Base-by-base conservation (phyloP, 2,329 filamentous ascomycete species). In the Coniochaeta ligniaria region DNA sequence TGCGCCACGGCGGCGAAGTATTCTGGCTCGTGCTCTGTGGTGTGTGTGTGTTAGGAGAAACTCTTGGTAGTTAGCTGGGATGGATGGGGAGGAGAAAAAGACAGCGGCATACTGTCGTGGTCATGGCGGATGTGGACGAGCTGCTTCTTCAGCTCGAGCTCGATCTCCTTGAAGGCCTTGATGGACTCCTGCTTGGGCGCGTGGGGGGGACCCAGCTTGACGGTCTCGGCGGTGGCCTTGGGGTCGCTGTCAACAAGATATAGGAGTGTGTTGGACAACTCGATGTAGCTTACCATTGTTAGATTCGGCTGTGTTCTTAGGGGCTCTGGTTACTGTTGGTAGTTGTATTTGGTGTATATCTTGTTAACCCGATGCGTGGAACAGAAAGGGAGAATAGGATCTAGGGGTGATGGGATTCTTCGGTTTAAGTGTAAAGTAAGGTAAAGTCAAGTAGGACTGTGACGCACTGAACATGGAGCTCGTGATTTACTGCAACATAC, bases 191-290 rank as follows among this genome's bases (percentile, higher is more conserved):
- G 76, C 67, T 76, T 81, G 59, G 79, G 78, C 47, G 72, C 68
- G 63, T 84, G 82, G 54, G 76, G 68, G 36, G 74, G 69, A 58
- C 79, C 76, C 41, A 84, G 72, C 24, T 81, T 71, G 57, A 80
- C 79, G 9, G 81, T 85, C n/a, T 83, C 80, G 57, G 75, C 75
- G 60, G 78, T 81, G 52, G 80, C 80, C 80, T 81, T 61, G 8
- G 16, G 50, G 28, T 14, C 24, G 52, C 22, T 8, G 60, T 55
- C 20, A 45, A 47, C 35, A 54, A 58, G 54, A 28, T 52, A 52
- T 52, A 28, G 8, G 6, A 31, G 24, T 12, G 47, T 28, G 47
- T 52, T 52, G 17, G 11, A 50, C 38, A 28, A 20, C 6, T 58
- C n/a, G 60, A 33, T 38, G 33, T 31, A 50, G 11, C 57, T 56